Percentiles rank a stretch among this genome's conserved stretches.
Evolutionary conservation across 1,284 basidiomycete genomes (phyloP).

Genomic region (Leucoagaricus sp.): DNA sequence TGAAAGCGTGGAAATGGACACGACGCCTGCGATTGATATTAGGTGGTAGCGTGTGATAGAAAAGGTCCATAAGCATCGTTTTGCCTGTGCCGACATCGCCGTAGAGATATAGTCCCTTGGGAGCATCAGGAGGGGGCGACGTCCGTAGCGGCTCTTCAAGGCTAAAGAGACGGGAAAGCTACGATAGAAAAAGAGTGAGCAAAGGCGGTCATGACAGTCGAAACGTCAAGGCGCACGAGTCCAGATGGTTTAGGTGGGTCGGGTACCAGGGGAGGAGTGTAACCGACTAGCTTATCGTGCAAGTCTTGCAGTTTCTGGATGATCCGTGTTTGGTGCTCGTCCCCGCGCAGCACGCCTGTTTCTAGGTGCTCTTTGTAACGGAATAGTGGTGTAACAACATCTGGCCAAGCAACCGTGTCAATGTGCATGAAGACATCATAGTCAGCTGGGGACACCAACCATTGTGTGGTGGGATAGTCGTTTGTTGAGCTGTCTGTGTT

Average conservation of each 20-base stretch:
- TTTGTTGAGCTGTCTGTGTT: background rate
- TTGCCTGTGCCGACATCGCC: conserved; percentile 98
- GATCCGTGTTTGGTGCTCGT: conserved; percentile 85
- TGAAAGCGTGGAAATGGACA: conserved; percentile 98
- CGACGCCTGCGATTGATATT: conserved; percentile 79
- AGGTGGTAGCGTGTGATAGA: conserved; percentile 86
- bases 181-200: conserved; percentile 19
- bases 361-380: conserved; percentile 80
- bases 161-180: conserved; percentile 71
- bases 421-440: background rate
- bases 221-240: conserved; percentile 37
- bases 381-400: conserved; percentile 51
- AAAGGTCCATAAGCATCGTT: conserved; percentile 99
- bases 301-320: conserved; percentile 81
- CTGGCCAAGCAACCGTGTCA: conserved; percentile 19
- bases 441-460: background rate
- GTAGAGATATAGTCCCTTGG: conserved; percentile 94
- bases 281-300: conserved; percentile 72
- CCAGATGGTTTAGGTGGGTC: conserved; percentile 41
- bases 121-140: conserved; percentile 53
- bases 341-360: conserved; percentile 71
- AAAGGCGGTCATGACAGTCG: conserved; percentile 5
- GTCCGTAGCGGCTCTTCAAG: conserved; percentile 42
- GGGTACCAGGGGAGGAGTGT: conserved; percentile 70
- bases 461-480: conserved; percentile 3